Conservation (phyloP, 495 filamentous ascomycete species). For the Corynascus novoguineensis region DNA sequence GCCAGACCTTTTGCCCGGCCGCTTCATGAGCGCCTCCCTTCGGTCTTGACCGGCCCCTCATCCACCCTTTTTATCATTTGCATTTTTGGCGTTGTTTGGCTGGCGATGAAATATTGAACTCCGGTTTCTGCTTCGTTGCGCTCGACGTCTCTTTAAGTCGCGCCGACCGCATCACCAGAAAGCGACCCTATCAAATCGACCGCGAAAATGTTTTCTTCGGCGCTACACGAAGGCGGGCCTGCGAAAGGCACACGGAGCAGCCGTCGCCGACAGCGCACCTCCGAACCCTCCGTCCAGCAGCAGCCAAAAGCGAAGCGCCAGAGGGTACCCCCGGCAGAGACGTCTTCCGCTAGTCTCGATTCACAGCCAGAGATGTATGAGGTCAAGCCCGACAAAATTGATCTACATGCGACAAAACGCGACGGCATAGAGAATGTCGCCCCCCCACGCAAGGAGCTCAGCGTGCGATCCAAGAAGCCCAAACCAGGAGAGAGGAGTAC, state of each 20-base stretch:
- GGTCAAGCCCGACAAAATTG: conserved; percentile 41
- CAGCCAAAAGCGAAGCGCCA: conserved; percentile 69
- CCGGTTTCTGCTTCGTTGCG: background rate
- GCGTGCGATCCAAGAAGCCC: conserved; percentile 54
- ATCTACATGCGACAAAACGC: conserved; percentile 38
- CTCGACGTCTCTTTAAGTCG: background rate
- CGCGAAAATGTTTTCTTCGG: conserved; percentile 57
- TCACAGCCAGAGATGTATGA: conserved; percentile 42
- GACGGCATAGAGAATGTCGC: conserved; percentile 41
- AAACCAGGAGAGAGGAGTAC: conserved; percentile 51
- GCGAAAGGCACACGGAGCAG: conserved; percentile 52
- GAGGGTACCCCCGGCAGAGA: conserved; percentile 55
- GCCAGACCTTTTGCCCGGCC: conserved; percentile 3
- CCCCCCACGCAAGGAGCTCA: conserved; percentile 46
- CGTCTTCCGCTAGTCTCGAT: conserved; percentile 46
- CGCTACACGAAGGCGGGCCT: conserved; percentile 41
- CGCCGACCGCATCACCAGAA: conserved; percentile 13
- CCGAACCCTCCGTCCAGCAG: conserved; percentile 57
- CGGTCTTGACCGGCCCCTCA: background rate
- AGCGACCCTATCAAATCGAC: conserved; percentile 10
- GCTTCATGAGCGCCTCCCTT: background rate
- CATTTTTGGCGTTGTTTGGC: background rate
- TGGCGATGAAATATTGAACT: conserved; percentile 7
- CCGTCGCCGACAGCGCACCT: conserved; percentile 62
- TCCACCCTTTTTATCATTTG: background rate